These are phyloP conservation scores for Fusarium citri DNA, from an alignment of 2,329 filamentous ascomycete species.

Conservation along the genomic window DNA sequence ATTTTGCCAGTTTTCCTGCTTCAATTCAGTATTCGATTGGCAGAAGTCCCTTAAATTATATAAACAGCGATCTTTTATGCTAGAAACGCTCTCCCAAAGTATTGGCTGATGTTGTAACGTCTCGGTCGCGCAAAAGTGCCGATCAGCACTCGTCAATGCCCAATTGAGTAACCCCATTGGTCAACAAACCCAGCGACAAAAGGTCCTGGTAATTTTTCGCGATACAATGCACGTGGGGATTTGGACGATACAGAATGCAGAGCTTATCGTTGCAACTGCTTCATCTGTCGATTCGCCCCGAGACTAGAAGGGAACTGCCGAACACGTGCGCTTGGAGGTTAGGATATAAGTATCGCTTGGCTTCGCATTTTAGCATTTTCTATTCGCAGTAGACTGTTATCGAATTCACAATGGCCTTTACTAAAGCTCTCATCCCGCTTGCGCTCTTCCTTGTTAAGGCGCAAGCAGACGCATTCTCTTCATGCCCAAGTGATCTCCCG, in stretches of 20 bases:
- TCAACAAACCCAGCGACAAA: constrained; percentile 20
- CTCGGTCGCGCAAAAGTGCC: constrained; percentile 21
- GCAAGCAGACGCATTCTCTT: constrained; percentile 23
- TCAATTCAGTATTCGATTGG: not conserved
- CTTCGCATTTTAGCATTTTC: too few species aligned
- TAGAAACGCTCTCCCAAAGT: too few species aligned
- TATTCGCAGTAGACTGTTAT: too few species aligned
- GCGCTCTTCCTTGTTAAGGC: constrained; percentile 12
- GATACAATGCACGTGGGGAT: constrained; percentile 38
- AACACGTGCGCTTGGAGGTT: constrained; percentile 3
- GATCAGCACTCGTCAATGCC: constrained; percentile 21
- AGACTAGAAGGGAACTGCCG: not conserved
- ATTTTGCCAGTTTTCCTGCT: too few species aligned
- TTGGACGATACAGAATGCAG: constrained; percentile 22
- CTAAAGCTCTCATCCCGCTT: constrained; percentile 23
- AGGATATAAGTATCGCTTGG: constrained; percentile 11
- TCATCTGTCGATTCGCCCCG: constrained; percentile 22
- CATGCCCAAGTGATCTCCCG: constrained; percentile 37
- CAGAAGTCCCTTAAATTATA: not conserved
- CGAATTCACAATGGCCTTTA: constrained; percentile 14
- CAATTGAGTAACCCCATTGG: constrained; percentile 28
- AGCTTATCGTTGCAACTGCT: constrained; percentile 37
- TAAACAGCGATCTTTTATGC: not conserved
- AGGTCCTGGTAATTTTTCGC: constrained; percentile 33
- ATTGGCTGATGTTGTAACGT: constrained; percentile 11